Base-by-base conservation (phyloP, 345 rosid genomes). In the Populus euphratica region DNA sequence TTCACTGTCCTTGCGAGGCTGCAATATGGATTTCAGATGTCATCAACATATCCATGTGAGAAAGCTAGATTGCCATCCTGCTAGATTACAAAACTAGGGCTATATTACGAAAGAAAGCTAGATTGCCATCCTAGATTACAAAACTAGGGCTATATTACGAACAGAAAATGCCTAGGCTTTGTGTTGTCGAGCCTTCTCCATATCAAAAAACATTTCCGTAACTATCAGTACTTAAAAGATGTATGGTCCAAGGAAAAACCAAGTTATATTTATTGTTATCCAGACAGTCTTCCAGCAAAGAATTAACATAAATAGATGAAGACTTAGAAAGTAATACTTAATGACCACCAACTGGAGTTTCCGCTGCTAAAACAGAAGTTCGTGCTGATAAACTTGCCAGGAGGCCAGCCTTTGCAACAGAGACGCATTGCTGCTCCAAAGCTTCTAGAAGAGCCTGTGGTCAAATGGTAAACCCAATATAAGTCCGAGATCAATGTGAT, bases 371-470 rank as follows among this genome's bases (percentile, higher is more conserved):
- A 83, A 96, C 89, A 56, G 99, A 90, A 83, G 98, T 96, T 78
- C 98, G 86, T 72, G 99, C 99, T 70, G 98, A 93, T 80, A 93
- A 87, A 87, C 96, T 96, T 68, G 99, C 98, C 50, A 96, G 92
- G 70, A 96, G 90, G 80, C 99, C 99, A 79, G 99, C 99, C 85
- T 96, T 96, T 69, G 99, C 98, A 69, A 96, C 94, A 77, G 99
- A 96, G 78, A 96, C 99, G 81, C 96, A 90, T 82, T 91, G 99
- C 85, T 96, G 99, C 81, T 96, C 99, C 99, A 96, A 93, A 80
- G 99, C 99, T 90, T 96, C 99, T 85, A 96, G 86, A 79, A 96
- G 88, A 71, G 98, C 93, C 99, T 96, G 89, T 52, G 62, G 72
- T 23, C 78, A 68, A 50, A 50, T 79, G 16, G 44, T 2, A 16